These are phyloP conservation scores for Apiospora pterosperma DNA, from an alignment of 2,329 filamentous ascomycete species.

Conservation along the genomic window DNA sequence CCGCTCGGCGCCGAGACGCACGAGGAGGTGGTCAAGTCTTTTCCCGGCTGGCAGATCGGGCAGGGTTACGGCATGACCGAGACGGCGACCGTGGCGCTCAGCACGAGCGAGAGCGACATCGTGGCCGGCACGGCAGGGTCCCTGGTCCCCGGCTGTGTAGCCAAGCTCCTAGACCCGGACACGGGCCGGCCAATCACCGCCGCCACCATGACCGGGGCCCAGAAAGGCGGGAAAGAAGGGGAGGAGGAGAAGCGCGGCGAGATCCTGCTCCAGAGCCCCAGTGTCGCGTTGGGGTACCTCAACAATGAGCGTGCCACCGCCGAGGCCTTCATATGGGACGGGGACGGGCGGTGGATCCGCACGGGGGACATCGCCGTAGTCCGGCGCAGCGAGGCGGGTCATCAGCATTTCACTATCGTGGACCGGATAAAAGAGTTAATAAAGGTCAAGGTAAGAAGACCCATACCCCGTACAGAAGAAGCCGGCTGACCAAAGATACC, in stretches of 20 bases:
- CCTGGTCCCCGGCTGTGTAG: slow-evolving; percentile 61
- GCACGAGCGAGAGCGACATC: slow-evolving; percentile 60
- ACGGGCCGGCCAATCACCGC: not conserved
- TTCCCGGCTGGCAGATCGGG: slow-evolving; percentile 55
- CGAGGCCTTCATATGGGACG: slow-evolving; percentile 69
- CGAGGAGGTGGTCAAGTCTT: slow-evolving; percentile 40
- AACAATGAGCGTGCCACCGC: slow-evolving; percentile 80
- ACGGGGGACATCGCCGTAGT: slow-evolving; percentile 84
- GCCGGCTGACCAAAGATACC: not conserved
- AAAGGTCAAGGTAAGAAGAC: slow-evolving; percentile 42
- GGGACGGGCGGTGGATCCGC: slow-evolving; percentile 71
- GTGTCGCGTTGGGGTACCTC: slow-evolving; percentile 77
- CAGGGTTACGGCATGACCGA: slow-evolving; percentile 80
- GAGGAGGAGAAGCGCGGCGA: slow-evolving; percentile 69
- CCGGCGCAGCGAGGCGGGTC: slow-evolving; percentile 57
- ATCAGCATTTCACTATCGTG: slow-evolving; percentile 81
- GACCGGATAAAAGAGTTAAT: slow-evolving; percentile 62
- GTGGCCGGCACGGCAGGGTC: slow-evolving; percentile 70
- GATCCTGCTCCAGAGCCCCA: slow-evolving; percentile 73
- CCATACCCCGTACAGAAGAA: not conserved
- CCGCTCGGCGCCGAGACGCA: slow-evolving; percentile 73
- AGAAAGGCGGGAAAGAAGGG: slow-evolving; percentile 62
- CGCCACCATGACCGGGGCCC: too few relatives aligned
- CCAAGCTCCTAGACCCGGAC: slow-evolving; percentile 64
- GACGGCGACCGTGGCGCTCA: slow-evolving; percentile 66